These are phyloP conservation scores for Zygoascus biomembranicola DNA, from an alignment of 805 yeast genomes.

Conservation along the genomic window DNA sequence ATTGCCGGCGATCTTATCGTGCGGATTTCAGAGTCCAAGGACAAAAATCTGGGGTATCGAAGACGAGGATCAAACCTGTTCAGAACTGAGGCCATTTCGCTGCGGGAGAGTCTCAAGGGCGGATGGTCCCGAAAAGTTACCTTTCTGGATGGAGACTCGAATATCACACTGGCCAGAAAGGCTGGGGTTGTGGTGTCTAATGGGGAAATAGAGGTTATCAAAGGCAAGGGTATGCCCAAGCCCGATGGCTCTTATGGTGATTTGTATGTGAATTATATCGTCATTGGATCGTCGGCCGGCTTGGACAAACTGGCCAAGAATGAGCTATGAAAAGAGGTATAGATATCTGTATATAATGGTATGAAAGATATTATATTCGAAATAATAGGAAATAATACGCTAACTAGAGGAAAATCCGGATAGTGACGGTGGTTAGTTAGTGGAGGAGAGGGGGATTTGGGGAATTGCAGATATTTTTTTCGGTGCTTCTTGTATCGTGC, in stretches of 20 bases:
- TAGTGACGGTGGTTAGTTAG: too few relatives aligned
- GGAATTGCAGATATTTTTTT: too few relatives aligned
- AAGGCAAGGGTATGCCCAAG: conserved; percentile 82
- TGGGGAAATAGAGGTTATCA: conserved; percentile 65
- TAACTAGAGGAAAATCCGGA: too few relatives aligned
- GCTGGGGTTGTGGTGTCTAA: conserved; percentile 45
- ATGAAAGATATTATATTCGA: too few relatives aligned
- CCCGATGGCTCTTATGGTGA: conserved; percentile 42
- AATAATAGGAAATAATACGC: too few relatives aligned
- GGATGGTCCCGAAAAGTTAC: conserved; percentile 68
- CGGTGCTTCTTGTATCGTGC: too few relatives aligned
- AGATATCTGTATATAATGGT: not conserved
- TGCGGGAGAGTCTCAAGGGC: conserved; percentile 67
- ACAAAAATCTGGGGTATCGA: conserved; percentile 69
- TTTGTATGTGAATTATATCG: conserved; percentile 38
- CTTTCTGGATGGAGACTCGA: conserved; percentile 55
- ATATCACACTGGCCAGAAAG: conserved; percentile 40
- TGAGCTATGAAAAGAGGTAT: not conserved
- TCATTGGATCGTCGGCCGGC: conserved; percentile 15
- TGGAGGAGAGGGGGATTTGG: too few relatives aligned
- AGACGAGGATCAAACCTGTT: conserved; percentile 67
- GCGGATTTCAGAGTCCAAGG: conserved; percentile 46
- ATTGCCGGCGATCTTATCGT: conserved; percentile 72
- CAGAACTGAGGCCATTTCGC: conserved; percentile 69
- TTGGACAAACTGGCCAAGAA: not conserved